phyloP scores from a whole-genome alignment of 176 grass and related monocot genomes.

The Oryza punctata region DNA sequence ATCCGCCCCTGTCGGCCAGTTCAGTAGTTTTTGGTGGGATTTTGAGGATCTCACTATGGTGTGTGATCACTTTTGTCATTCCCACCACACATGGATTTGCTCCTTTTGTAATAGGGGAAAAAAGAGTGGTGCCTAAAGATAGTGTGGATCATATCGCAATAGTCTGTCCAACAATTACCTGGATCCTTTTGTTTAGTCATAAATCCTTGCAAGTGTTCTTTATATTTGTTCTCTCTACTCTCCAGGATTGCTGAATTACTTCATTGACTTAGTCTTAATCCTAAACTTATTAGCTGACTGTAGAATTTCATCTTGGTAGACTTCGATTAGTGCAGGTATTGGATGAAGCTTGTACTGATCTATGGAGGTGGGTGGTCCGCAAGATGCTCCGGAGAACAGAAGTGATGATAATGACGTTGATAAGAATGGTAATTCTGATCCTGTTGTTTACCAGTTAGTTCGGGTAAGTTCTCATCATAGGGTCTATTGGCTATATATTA shows the following conservation, averaged over 20 bases:
- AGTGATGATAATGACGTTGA: constrained; percentile 49
- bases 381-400: constrained; percentile 48
- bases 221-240: constrained; percentile 11
- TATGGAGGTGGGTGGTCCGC: constrained; percentile 61
- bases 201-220: background rate
- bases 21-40: background rate
- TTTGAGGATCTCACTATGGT: background rate
- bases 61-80: background rate
- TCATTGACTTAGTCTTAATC: constrained; percentile 1
- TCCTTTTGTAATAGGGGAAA: background rate
- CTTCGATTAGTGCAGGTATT: constrained; percentile 40
- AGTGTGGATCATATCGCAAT: background rate
- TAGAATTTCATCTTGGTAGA: constrained; percentile 23
- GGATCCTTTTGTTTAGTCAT: background rate
- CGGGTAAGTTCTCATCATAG: constrained; percentile 59
- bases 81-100: background rate
- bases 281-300: constrained; percentile 24
- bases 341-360: constrained; percentile 57
- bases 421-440: constrained; percentile 58
- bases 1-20: too few relatives aligned
- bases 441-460: constrained; percentile 96
- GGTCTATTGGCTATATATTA: constrained; percentile 6
- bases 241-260: background rate
- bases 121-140: background rate
- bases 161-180: background rate